Evolutionary conservation across 208 protist genomes (phyloP), one percentile per base, ranked within the genome.

Genomic region (Trypanosoma caninum): DNA sequence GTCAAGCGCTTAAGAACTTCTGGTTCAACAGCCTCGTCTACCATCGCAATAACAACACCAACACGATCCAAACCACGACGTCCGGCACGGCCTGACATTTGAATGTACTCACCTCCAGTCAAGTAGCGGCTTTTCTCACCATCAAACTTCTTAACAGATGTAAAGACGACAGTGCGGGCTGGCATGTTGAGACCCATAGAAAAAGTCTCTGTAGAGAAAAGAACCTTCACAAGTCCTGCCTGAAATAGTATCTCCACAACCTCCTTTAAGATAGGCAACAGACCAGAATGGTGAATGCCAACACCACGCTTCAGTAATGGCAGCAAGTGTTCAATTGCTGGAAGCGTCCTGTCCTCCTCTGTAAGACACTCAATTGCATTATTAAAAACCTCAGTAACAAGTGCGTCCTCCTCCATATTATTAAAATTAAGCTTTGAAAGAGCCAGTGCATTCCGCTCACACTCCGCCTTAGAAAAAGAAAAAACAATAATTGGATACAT

Each of bases 121-220:
- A 99, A 65, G 60, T 93, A 96, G 25, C 98, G 88, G 51, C 95
- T 97, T 33, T 93, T 79, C 46, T 96, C 84, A 31, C 99, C 99
- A 73, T 99, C 99, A 71, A 98, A 99, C 74, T 99, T 99, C 50
- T 98, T 93, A 1, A 99, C 84, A 9, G 83, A 78, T 8, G 97
- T 99, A 76, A 99, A 99, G 10, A 99, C 95, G 18, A 99, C 98
- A 11, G 98, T 99, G 55, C 97, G 94, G 0, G 98, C 98, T 18
- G 99, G 99, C 98, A 99, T 99, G 81, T 99, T 99, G 16, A 99
- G 80, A 3, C 99, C 99, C 95, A 99, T 99, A 3, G 98, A 93
- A 74, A 99, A 99, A 5, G 99, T 99, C 73, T 99, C 99, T 0
- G 99, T 99, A 2, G 97, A 98, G 78, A 99, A 99, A 34, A 99